Evolutionary conservation across 495 filamentous ascomycete genomes (phyloP).

Genomic region (Aspergillus bridgeri): DNA sequence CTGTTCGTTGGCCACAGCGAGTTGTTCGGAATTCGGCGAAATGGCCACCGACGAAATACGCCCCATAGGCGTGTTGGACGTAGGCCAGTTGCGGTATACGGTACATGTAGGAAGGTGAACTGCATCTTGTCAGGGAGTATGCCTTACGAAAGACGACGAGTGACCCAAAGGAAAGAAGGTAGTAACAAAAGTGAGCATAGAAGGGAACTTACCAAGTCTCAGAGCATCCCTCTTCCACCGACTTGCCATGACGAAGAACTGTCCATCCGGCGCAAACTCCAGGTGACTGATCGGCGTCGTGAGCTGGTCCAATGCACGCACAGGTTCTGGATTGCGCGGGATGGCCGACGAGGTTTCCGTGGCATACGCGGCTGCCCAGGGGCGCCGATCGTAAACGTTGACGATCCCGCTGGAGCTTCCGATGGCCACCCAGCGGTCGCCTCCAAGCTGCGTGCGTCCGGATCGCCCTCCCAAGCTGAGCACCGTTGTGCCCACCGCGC

Average conservation of each 20-base stretch:
- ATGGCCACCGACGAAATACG: slow-evolving; percentile 78
- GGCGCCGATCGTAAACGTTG: slow-evolving; percentile 84
- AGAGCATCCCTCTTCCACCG: slow-evolving; percentile 84
- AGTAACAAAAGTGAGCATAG: too few species aligned
- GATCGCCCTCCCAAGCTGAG: slow-evolving; percentile 69
- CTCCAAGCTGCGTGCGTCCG: slow-evolving; percentile 60
- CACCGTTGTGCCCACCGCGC: slow-evolving; percentile 79
- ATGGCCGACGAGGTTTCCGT: slow-evolving; percentile 44
- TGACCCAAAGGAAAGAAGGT: too few species aligned
- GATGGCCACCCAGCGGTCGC: slow-evolving; percentile 82
- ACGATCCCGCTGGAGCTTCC: slow-evolving; percentile 82
- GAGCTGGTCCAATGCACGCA: slow-evolving; percentile 72
- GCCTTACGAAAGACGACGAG: not conserved
- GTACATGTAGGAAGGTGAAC: slow-evolving; percentile 90
- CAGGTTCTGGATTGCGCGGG: slow-evolving; percentile 64
- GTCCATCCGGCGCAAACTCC: slow-evolving; percentile 81
- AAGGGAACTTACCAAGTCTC: slow-evolving; percentile 53
- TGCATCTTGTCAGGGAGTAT: slow-evolving; percentile 18
- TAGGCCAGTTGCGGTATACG: slow-evolving; percentile 96
- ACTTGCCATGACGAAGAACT: slow-evolving; percentile 80
- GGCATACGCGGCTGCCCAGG: slow-evolving; percentile 46
- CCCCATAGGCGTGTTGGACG: slow-evolving; percentile 81
- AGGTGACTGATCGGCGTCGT: slow-evolving; percentile 76
- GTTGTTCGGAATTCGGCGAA: slow-evolving; percentile 61
- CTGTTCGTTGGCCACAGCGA: slow-evolving; percentile 82